A percentile compares a stretch with the other conserved stretches of the same genome.
Conservation (phyloP, 2,329 filamentous ascomycete species). For the Mycosphaerella arachidis region DNA sequence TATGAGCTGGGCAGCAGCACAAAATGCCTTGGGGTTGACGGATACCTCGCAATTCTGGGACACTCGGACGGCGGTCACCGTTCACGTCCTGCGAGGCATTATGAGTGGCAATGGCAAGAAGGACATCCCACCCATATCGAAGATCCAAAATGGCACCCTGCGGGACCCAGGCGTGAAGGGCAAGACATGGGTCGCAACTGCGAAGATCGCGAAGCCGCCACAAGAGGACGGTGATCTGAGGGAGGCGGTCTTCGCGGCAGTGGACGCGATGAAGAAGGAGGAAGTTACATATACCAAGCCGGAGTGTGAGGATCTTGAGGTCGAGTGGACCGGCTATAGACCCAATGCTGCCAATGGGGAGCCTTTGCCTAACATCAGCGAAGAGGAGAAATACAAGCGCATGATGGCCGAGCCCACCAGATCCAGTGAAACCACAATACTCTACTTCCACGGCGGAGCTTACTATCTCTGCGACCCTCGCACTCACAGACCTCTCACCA, state of each 20-base stretch:
- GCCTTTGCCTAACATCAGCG: constrained; percentile 53
- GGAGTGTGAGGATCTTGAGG: constrained; percentile 55
- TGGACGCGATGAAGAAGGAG: constrained; percentile 51
- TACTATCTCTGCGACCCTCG: constrained; percentile 68
- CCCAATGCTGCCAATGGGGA: constrained; percentile 49
- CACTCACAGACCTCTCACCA: constrained; percentile 57
- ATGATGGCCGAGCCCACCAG: constrained; percentile 60
- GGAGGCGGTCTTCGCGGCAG: constrained; percentile 42
- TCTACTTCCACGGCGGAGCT: constrained; percentile 74
- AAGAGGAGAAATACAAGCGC: constrained; percentile 60
- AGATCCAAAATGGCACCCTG: constrained; percentile 59
- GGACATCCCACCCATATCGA: constrained; percentile 50
- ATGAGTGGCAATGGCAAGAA: constrained; percentile 41
- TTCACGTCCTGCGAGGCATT: constrained; percentile 67
- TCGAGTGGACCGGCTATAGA: constrained; percentile 72
- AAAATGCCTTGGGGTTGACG: constrained; percentile 64
- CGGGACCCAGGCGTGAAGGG: constrained; percentile 68
- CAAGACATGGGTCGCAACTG: constrained; percentile 73
- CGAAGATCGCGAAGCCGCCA: constrained; percentile 56
- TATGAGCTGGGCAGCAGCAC: constrained; percentile 57
- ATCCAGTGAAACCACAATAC: constrained; percentile 57
- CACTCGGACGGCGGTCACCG: constrained; percentile 66
- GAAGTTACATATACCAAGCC: constrained; percentile 45
- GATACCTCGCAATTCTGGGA: constrained; percentile 72
- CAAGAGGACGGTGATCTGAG: constrained; percentile 42